Evolutionary conservation across 129 eudicot genomes (phyloP), one percentile per base, ranked within the genome.

Genomic region (Arctium minus): DNA sequence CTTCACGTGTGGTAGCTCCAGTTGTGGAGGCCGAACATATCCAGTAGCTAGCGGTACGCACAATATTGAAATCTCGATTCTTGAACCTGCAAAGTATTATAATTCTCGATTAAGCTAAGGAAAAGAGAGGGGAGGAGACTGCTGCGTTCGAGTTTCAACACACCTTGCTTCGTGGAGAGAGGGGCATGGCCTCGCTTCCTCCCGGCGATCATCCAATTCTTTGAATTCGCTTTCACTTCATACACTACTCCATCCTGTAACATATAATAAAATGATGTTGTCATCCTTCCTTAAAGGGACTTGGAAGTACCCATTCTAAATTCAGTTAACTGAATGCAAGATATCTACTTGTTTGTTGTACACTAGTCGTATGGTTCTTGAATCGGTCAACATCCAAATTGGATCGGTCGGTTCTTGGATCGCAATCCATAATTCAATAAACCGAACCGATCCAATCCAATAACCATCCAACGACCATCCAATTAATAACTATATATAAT

Each of bases 161-260:
- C 80, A 92, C 99, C 99, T 93, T 91, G 94, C 77, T 93, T 84
- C 12, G 84, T 79, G 83, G 98, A 90, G 82, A 96, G 96, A 50
- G 92, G 83, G 31, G 85, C 92, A 81, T 92, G 92, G 50, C 98
- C 99, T 46, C 97, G 86, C 86, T 96, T 96, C 89, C 99, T 90
- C 27, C 99, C 99, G 50, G 98, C 99, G 84, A 96, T 89, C 99
- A 96, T 96, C 99, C 99, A 96, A 83, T 96, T 90, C 70, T 88
- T 93, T 8, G 92, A 60, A 87, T 89, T 96, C 5, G 97, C 99
- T 77, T 88, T 88, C 22, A 93, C 92, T 91, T 96, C 99, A 69
- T 96, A 96, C 68, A 96, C 80, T 46, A 96, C 87, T 75, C 93
- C 97, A 40, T 91, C 91, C 91, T 89, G 81, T 42, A 67, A 29